A percentile compares a stretch with the other conserved stretches of the same genome.
Evolutionary conservation across 2,329 filamentous ascomycete species (phyloP).

Genomic region (Xylaria sp.): DNA sequence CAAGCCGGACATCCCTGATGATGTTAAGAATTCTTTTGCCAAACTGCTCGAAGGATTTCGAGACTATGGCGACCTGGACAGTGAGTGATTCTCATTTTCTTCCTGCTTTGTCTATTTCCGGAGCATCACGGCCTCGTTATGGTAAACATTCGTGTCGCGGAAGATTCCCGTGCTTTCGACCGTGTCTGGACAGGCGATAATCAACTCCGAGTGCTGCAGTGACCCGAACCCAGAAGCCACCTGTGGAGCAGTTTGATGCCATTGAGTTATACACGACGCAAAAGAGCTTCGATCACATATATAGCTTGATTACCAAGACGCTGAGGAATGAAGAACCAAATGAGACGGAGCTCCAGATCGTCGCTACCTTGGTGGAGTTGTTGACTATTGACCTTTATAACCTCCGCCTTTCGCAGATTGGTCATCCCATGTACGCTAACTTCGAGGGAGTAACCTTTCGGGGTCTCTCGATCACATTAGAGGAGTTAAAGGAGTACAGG

Average conservation of each 20-base stretch:
- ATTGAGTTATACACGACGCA: conserved; percentile 2
- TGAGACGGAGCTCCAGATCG: not conserved
- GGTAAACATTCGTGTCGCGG: not conserved
- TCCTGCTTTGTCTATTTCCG: not conserved
- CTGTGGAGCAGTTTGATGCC: not conserved
- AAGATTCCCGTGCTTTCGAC: not conserved
- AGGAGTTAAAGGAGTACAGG: not conserved
- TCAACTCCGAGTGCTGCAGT: not conserved
- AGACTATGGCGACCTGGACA: not conserved
- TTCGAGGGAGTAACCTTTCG: not conserved
- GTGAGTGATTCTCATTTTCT: not conserved
- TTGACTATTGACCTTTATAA: not conserved
- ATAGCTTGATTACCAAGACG: not conserved
- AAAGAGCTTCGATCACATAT: conserved; percentile 1
- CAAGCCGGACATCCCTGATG: not conserved
- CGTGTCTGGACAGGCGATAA: not conserved
- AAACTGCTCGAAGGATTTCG: not conserved
- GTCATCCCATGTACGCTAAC: not conserved
- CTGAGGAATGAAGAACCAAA: not conserved
- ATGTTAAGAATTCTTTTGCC: not conserved
- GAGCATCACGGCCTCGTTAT: not conserved
- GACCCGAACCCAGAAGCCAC: not conserved
- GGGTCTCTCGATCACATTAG: not conserved
- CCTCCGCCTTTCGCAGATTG: not conserved
- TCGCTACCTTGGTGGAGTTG: not conserved